phyloP scores from a whole-genome alignment of 495 filamentous ascomycete genomes.

The Talaromyces ruber region DNA sequence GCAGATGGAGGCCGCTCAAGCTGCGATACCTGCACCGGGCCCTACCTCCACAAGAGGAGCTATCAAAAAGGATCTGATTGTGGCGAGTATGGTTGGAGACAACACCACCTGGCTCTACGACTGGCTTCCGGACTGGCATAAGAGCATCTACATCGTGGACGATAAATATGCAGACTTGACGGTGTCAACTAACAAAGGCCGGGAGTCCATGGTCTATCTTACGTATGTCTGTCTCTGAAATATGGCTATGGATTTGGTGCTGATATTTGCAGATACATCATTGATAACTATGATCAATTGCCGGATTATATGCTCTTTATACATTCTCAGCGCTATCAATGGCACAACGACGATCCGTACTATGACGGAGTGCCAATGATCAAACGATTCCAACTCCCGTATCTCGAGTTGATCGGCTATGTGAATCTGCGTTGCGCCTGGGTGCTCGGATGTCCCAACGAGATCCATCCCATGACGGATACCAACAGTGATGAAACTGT shows the following conservation, averaged over 20 bases:
- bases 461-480: conserved; percentile 44
- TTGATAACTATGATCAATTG: conserved; percentile 55
- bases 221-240: conserved; percentile 35
- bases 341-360: conserved; percentile 52
- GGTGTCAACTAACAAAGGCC: conserved; percentile 43
- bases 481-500: conserved; percentile 27
- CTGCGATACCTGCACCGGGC: not conserved
- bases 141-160: conserved; percentile 46
- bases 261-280: conserved; percentile 41
- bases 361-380: conserved; percentile 43
- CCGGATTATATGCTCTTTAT: conserved; percentile 52
- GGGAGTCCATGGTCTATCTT: conserved; percentile 52
- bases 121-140: conserved; percentile 38
- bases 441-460: conserved; percentile 51
- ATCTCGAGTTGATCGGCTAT: conserved; percentile 49
- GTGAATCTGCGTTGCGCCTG: conserved; percentile 60
- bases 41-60: not conserved
- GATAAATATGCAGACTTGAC: conserved; percentile 36
- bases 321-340: conserved; percentile 53
- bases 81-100: conserved; percentile 44
- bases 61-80: conserved; percentile 40
- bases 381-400: conserved; percentile 42
- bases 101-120: conserved; percentile 49
- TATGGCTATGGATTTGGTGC: not conserved
- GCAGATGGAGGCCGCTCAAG: conserved; percentile 2